Base-by-base conservation (phyloP, 257 asterid genomes). In the Scutellaria barbata region DNA sequence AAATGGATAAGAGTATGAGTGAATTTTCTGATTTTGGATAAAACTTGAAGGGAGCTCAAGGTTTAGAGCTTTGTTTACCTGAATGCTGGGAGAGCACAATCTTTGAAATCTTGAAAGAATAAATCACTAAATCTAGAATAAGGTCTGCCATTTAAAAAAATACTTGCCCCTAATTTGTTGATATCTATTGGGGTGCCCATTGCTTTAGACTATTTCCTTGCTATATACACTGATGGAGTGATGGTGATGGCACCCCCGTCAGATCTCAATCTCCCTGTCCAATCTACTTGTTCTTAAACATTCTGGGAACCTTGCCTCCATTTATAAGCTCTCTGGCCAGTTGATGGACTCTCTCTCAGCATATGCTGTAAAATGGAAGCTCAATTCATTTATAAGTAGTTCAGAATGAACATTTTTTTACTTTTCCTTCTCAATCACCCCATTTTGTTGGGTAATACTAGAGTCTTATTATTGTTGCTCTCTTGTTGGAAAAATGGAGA, bases 11-110 rank as follows among this genome's bases (percentile, higher is more conserved):
- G 72, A 42, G 46, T 13, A 43, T 3, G 37, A 20, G 52, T 18
- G 51, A 61, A 50, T 59, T 45, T 16, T 56, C 47, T 57, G 75
- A 13, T 33, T 70, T 1, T 70, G 33, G 40, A 46, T 48, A 63
- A 18, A 69, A 56, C 22, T 42, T 57, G 42, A 40, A 43, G 37
- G 12, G 20, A 68, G 56, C 62, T 18, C 7, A n/a, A 30, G 55
- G 55, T 22, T 40, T 25, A 22, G 18, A 41, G 53, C 14, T 41
- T 30, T 45, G 51, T 61, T 39, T 40, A 61, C 11, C 48, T 39
- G 33, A 60, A 8, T 1, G 10, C 43, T 57, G 41, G 41, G 14
- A 66, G 50, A 66, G 61, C 37, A 55, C 25, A 22, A 22, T 22
- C 25, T 22, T 22, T 22, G 25, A 22, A 22, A 22, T 22, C 25